Evolutionary conservation across 306 rosid species (phyloP).

Genomic region (Trifolium pratense): DNA sequence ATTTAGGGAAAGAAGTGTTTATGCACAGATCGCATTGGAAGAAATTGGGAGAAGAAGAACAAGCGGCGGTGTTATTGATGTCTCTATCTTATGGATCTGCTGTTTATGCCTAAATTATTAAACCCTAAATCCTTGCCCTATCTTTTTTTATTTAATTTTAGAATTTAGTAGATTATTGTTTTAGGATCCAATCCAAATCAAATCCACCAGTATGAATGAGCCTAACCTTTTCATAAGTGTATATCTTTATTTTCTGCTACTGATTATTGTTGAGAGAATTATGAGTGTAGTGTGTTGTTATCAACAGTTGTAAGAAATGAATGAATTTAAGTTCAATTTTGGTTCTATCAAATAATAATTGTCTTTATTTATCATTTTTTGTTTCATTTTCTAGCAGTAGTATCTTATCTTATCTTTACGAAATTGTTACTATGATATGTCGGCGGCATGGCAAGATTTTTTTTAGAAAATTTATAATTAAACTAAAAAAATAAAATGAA

Average conservation of each 20-base stretch:
- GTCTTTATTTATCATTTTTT: constrained; percentile 1
- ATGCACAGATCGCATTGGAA: constrained; percentile 79
- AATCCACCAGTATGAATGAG: constrained; percentile 3
- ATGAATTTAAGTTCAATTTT: constrained; percentile 54
- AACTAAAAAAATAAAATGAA: background rate
- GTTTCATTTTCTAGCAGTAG: background rate
- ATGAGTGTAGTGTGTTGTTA: constrained; percentile 35
- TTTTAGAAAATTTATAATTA: background rate
- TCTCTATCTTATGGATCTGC: constrained; percentile 92
- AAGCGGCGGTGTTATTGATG: constrained; percentile 91
- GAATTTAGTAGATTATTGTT: constrained; percentile 30
- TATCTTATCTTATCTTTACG: background rate
- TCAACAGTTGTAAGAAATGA: constrained; percentile 60
- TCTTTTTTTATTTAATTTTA: constrained; percentile 7
- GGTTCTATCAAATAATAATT: constrained; percentile 14
- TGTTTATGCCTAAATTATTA: constrained; percentile 59
- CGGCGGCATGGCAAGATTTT: background rate
- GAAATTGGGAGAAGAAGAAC: constrained; percentile 87
- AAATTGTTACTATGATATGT: background rate
- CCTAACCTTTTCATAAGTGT: constrained; percentile 48
- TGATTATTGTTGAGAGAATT: constrained; percentile 37
- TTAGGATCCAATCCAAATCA: constrained; percentile 5
- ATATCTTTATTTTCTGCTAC: constrained; percentile 36
- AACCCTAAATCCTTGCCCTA: background rate
- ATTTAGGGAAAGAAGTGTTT: constrained; percentile 76